phyloP scores from a whole-genome alignment of 257 asterid genomes.

The Gentiana straminea region DNA sequence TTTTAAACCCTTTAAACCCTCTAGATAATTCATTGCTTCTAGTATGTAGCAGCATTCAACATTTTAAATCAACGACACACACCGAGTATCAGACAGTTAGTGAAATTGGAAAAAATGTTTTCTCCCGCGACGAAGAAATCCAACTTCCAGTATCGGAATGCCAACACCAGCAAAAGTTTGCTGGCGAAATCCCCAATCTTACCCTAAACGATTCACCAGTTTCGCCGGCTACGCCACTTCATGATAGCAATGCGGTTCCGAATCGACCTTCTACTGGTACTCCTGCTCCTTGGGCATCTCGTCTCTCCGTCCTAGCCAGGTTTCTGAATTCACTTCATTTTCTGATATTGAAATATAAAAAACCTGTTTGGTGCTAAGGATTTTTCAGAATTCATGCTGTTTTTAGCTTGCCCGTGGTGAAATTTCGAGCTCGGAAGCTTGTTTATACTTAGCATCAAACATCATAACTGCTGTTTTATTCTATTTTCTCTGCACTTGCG shows the following conservation, averaged over 20 bases:
- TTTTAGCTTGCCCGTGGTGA: no score
- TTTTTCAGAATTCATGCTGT: no score
- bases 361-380: no score
- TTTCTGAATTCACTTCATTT: slow-evolving; percentile 3
- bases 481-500: no score
- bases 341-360: no score
- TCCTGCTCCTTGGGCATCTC: slow-evolving; percentile 95
- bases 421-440: no score
- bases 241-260: slow-evolving; percentile 39
- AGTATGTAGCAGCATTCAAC: no score
- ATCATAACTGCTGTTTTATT: no score
- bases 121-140: slow-evolving; percentile 69
- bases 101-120: slow-evolving; percentile 36
- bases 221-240: slow-evolving; percentile 45
- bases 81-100: neutral
- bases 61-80: neutral
- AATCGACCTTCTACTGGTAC: slow-evolving; percentile 83
- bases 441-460: no score
- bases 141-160: slow-evolving; percentile 10
- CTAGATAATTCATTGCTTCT: no score
- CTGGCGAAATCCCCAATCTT: neutral
- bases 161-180: neutral
- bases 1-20: no score
- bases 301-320: slow-evolving; percentile 85
- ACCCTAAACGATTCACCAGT: slow-evolving; percentile 10